Base-by-base conservation (phyloP, 2,329 filamentous ascomycete species). In the Botrytis elliptica region DNA sequence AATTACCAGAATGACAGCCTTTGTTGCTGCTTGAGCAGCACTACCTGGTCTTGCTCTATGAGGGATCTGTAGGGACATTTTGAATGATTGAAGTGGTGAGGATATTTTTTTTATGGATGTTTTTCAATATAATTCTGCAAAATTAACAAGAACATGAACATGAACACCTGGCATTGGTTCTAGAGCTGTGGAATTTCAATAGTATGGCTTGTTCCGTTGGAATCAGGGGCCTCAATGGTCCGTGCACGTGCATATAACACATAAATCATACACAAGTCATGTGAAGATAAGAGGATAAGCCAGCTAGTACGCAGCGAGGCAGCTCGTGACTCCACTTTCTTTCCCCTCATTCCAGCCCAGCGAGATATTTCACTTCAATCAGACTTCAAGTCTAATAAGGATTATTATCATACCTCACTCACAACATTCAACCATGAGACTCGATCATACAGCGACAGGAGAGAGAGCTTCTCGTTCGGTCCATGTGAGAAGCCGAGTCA, bases 1-100 rank as follows among this genome's bases (percentile, higher is more conserved):
- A 78, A 82, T 87, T 88, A 97, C 95, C 86, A 98, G 86, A 84
- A 98, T 97, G 79, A 98, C 92, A 78, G 95, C 95, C 86, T 98
- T 98, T 82, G 95, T 97, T 77, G 91, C 88, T 81, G 90, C 88
- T 42, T 75, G 65, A 46, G 76, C 67, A 52, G 49, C 71, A 78
- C 86, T 85, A 82, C 86, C 86, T 78, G 85, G 80, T 79, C 85
- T 87, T 80, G 84, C 85, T 85, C 81, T 85, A 82, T 79, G 74
- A 10, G 81, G 81, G 44, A 82, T 77, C 65, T 80, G 78, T 44
- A 77, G 88, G 87, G 78, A 90, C 85, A 82, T 82, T 22, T 66
- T 66, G 66, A 40, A 25, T 65, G 25, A 40, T 68, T 36, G 63
- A 73, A 52, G 22, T 70, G 42, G n/a, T 49, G 36, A 55, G 22